phyloP scores from a whole-genome alignment of 768 basidiomycete genomes.

The Podaxis sp. region DNA sequence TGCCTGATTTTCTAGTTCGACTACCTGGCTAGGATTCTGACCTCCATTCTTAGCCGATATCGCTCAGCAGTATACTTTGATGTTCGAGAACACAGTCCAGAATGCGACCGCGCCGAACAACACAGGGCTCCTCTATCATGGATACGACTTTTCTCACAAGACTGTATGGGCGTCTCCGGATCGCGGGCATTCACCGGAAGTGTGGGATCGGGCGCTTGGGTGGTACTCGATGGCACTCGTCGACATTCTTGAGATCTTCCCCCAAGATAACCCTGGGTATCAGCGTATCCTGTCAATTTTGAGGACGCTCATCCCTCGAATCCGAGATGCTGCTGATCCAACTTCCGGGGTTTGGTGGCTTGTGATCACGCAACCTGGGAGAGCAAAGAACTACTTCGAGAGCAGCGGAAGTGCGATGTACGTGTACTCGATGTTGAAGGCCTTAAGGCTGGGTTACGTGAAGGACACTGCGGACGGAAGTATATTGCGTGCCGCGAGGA shows the following conservation, averaged over 20 bases:
- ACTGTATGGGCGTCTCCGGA: slow-evolving; percentile 45
- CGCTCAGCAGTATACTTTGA: slow-evolving; percentile 39
- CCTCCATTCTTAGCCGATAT: slow-evolving; percentile 33
- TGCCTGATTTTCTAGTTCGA: slow-evolving; percentile 18
- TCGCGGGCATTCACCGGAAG: slow-evolving; percentile 46
- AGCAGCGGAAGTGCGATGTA: slow-evolving; percentile 48
- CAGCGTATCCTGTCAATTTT: slow-evolving; percentile 32
- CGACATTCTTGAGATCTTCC: slow-evolving; percentile 41
- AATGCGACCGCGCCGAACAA: slow-evolving; percentile 36
- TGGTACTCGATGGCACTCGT: slow-evolving; percentile 52
- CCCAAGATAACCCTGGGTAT: slow-evolving; percentile 30
- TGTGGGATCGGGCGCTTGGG: slow-evolving; percentile 49
- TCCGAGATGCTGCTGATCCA: slow-evolving; percentile 40
- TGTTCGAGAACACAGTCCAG: slow-evolving; percentile 44
- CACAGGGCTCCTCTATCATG: slow-evolving; percentile 47
- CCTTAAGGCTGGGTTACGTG: slow-evolving; percentile 41
- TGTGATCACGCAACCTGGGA: slow-evolving; percentile 47
- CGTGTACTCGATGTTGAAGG: slow-evolving; percentile 45
- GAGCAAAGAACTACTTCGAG: slow-evolving; percentile 48
- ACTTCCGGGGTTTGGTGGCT: slow-evolving; percentile 48
- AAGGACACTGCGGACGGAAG: slow-evolving; percentile 35
- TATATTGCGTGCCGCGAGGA: slow-evolving; percentile 36
- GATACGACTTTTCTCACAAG: slow-evolving; percentile 46
- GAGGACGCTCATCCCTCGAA: slow-evolving; percentile 32
- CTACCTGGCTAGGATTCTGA: neutral